Conservation (phyloP, 495 filamentous ascomycete species). For the Podospora bellae-mahoneyi region DNA sequence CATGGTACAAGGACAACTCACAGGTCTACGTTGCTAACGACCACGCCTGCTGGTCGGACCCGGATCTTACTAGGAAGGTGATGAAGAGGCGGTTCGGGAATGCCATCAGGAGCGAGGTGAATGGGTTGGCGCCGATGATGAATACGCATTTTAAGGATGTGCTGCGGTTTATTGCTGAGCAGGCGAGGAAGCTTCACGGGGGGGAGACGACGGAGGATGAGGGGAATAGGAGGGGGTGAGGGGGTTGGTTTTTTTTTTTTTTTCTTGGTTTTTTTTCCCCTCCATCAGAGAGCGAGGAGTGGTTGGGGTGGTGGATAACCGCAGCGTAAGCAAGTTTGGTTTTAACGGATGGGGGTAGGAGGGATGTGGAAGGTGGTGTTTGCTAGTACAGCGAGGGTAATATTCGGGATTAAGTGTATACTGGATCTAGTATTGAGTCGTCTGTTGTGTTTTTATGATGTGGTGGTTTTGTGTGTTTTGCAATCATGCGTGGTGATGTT, state of each 20-base stretch:
- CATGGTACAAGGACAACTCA: slow-evolving; percentile 72
- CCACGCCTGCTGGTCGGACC: slow-evolving; percentile 67
- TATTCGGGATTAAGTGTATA: too few relatives aligned
- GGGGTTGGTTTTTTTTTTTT: not conserved
- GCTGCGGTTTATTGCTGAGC: slow-evolving; percentile 51
- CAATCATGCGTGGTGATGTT: too few relatives aligned
- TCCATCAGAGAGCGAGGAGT: too few relatives aligned
- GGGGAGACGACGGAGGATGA: slow-evolving; percentile 20
- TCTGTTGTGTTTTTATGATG: too few relatives aligned
- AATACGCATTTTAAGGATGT: slow-evolving; percentile 55
- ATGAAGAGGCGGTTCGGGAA: slow-evolving; percentile 64
- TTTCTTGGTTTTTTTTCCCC: too few relatives aligned
- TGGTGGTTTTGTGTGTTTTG: too few relatives aligned
- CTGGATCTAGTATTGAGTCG: too few relatives aligned
- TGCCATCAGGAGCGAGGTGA: slow-evolving; percentile 52
- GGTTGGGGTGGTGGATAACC: too few relatives aligned
- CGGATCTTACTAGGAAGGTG: slow-evolving; percentile 53
- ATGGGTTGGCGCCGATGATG: slow-evolving; percentile 63
- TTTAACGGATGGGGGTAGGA: too few relatives aligned
- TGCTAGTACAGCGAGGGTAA: too few relatives aligned
- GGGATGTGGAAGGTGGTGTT: too few relatives aligned
- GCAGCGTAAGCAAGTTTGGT: too few relatives aligned
- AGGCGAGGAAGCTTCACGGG: slow-evolving; percentile 38
- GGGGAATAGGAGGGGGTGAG: slow-evolving; percentile 35
- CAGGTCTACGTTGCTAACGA: slow-evolving; percentile 67